These are phyloP conservation scores for Gossypium schwendimanii DNA, from an alignment of 441 rosid species.

Conservation along the genomic window DNA sequence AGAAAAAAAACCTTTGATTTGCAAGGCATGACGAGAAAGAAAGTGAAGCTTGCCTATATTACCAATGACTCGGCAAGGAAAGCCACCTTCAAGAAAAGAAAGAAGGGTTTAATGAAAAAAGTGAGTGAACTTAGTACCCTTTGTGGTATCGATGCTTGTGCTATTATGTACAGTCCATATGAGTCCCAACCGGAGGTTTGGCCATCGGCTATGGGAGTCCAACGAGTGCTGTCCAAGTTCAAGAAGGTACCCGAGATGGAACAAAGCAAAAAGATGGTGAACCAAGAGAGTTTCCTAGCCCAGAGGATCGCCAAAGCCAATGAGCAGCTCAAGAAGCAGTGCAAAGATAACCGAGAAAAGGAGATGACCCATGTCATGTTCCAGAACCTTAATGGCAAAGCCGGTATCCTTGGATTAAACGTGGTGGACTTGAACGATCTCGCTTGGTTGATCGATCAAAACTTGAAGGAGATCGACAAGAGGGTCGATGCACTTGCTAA, in stretches of 20 bases:
- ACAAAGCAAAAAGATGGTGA: background rate
- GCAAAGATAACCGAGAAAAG: slow-evolving; percentile 8
- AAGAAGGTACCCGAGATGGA: background rate
- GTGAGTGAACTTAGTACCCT: too few relatives aligned
- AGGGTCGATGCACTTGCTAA: background rate
- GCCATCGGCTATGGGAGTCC: background rate
- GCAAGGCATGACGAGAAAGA: slow-evolving; percentile 12
- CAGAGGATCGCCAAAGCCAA: background rate
- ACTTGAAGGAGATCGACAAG: slow-evolving; percentile 21
- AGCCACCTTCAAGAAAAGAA: too few relatives aligned
- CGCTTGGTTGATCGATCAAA: slow-evolving; percentile 24
- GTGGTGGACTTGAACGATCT: slow-evolving; percentile 33
- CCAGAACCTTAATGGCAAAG: slow-evolving; percentile 17
- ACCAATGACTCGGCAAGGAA: too few relatives aligned
- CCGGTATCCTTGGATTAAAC: slow-evolving; percentile 2
- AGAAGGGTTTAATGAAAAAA: too few relatives aligned
- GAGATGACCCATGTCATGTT: slow-evolving; percentile 10
- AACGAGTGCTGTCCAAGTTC: background rate
- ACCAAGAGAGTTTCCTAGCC: background rate
- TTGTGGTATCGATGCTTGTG: too few relatives aligned
- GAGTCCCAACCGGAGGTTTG: slow-evolving; percentile 5
- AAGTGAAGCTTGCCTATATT: slow-evolving; percentile 4
- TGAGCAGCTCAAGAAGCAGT: slow-evolving; percentile 6
- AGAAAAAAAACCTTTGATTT: background rate
- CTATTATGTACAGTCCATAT: background rate